Evolutionary conservation across 2,329 filamentous ascomycete species (phyloP).

Genomic region (Sarocladiaceae sp.): DNA sequence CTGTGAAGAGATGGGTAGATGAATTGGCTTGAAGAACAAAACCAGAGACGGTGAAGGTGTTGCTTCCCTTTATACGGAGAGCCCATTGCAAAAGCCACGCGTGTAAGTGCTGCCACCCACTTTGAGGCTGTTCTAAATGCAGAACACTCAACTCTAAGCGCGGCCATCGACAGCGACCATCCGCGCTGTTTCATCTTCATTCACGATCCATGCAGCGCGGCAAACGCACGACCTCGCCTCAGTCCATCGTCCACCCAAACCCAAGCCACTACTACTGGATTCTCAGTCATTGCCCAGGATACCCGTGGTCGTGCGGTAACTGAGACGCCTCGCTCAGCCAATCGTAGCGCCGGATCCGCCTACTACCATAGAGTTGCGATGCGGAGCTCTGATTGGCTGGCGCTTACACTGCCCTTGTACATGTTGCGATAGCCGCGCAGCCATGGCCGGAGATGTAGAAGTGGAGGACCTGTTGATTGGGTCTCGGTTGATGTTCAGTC

Average conservation of each 20-base stretch:
- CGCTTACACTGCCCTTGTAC: neutral
- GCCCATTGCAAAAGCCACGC: neutral
- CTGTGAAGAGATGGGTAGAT: slow-evolving; percentile 14
- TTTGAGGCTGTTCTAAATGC: slow-evolving; percentile 3
- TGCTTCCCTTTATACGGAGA: slow-evolving; percentile 7
- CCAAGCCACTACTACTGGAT: neutral
- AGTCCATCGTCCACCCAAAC: neutral
- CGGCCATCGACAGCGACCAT: slow-evolving; percentile 4
- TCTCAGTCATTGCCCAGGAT: neutral
- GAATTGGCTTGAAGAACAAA: slow-evolving; percentile 16
- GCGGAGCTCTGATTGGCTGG: neutral
- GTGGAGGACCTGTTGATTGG: slow-evolving; percentile 7
- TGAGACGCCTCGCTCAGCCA: slow-evolving; percentile 14
- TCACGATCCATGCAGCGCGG: slow-evolving; percentile 7
- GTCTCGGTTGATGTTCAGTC: neutral
- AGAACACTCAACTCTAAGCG: neutral
- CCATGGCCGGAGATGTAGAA: neutral
- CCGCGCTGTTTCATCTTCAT: slow-evolving; percentile 4
- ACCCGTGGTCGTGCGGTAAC: neutral
- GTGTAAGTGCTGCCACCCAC: neutral
- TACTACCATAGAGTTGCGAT: neutral
- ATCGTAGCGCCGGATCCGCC: slow-evolving; percentile 14
- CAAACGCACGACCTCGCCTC: neutral
- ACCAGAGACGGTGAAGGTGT: slow-evolving; percentile 10
- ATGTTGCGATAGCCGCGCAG: slow-evolving; percentile 4